Conservation (phyloP, 2,329 filamentous ascomycete genomes). For the Saccharata proteae region DNA sequence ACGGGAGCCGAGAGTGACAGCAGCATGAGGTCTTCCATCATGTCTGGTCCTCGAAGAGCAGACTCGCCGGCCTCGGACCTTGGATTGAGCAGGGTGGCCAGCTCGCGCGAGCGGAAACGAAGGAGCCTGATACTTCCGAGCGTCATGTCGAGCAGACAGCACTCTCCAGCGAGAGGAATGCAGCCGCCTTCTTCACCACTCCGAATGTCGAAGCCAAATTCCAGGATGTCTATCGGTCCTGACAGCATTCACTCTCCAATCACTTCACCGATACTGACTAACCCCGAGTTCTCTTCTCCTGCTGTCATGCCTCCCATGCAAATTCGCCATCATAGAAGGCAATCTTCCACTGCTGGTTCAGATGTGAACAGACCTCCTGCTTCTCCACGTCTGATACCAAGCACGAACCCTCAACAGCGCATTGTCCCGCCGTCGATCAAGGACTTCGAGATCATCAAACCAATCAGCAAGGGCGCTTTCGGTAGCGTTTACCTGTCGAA, state of each 20-base stretch:
- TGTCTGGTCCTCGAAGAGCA: slow-evolving; percentile 59
- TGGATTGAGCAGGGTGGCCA: slow-evolving; percentile 62
- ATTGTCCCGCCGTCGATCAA: slow-evolving; percentile 94
- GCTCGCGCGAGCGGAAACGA: slow-evolving; percentile 71
- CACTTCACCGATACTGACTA: slow-evolving; percentile 74
- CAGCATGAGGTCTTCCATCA: slow-evolving; percentile 69
- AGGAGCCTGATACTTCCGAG: slow-evolving; percentile 76
- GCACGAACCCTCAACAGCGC: slow-evolving; percentile 70
- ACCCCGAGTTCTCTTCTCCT: slow-evolving; percentile 71
- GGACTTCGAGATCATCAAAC: slow-evolving; percentile 98
- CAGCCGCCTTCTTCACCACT: slow-evolving; percentile 71
- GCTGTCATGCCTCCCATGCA: slow-evolving; percentile 43
- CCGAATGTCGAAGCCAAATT: slow-evolving; percentile 57
- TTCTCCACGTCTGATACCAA: slow-evolving; percentile 70
- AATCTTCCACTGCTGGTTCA: slow-evolving; percentile 83
- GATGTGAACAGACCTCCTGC: slow-evolving; percentile 53
- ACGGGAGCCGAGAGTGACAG: slow-evolving; percentile 74
- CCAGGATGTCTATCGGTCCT: slow-evolving; percentile 50
- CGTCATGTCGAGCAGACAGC: slow-evolving; percentile 68
- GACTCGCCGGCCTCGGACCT: slow-evolving; percentile 89
- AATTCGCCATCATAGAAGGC: slow-evolving; percentile 64
- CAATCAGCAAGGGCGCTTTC: slow-evolving; percentile 97
- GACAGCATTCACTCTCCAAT: slow-evolving; percentile 72
- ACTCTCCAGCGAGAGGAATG: slow-evolving; percentile 67
- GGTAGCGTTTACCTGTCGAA: slow-evolving; percentile 96